These are phyloP conservation scores for Colletotrichum caudatum DNA, from an alignment of 2,329 filamentous ascomycete species.

Conservation along the genomic window DNA sequence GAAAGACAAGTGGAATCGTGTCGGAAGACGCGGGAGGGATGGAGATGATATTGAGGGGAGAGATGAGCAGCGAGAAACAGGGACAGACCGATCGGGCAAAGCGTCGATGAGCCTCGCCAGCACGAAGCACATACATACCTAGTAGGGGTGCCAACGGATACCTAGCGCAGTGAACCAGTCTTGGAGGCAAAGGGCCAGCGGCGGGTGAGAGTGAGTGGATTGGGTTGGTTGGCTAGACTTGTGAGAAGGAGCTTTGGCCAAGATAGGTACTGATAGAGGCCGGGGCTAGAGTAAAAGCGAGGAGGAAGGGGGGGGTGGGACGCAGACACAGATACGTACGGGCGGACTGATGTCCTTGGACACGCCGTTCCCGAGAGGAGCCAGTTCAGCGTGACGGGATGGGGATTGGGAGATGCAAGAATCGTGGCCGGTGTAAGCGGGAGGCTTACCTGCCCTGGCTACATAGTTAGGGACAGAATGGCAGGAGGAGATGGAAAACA, in stretches of 20 bases:
- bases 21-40: constrained; percentile 35
- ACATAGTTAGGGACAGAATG: neutral
- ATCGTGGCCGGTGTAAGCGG: constrained; percentile 3
- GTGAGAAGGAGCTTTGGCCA: constrained; percentile 17
- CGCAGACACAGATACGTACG: constrained; percentile 1
- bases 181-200: constrained; percentile 28
- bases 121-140: neutral
- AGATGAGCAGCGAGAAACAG: constrained; percentile 30
- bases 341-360: neutral
- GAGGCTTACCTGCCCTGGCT: neutral
- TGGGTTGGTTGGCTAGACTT: constrained; percentile 14
- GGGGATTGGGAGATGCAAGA: constrained; percentile 11
- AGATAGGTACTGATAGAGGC: constrained; percentile 2
- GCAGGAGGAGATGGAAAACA: neutral
- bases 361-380: constrained; percentile 3
- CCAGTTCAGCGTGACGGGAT: constrained; percentile 3
- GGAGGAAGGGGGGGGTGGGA: constrained; percentile 8
- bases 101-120: constrained; percentile 40
- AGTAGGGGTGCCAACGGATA: constrained; percentile 30
- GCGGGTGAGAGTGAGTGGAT: constrained; percentile 23
- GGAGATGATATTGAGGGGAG: constrained; percentile 33
- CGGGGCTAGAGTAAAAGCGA: constrained; percentile 8
- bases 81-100: constrained; percentile 34
- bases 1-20: constrained; percentile 25
- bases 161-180: constrained; percentile 28